Conservation (phyloP, 768 basidiomycete genomes). For the Agrocybe chaxingu region DNA sequence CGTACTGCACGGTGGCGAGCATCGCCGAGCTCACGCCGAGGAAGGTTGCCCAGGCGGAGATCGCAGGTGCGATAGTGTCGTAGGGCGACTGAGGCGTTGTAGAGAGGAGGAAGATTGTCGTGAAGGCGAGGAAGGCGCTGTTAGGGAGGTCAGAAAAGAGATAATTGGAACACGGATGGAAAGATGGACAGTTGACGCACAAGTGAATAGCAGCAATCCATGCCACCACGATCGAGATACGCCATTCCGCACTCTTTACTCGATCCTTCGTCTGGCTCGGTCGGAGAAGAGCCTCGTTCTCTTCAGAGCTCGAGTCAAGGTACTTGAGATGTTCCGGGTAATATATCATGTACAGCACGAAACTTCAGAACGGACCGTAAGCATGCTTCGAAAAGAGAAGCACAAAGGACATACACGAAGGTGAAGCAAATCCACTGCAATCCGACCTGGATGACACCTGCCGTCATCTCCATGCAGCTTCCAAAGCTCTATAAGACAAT, state of each 20-base stretch:
- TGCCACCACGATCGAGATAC: constrained; percentile 69
- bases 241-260: constrained; percentile 68
- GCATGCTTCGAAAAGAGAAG: not conserved
- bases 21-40: constrained; percentile 79
- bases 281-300: constrained; percentile 24
- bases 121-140: constrained; percentile 54
- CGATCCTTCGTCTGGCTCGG: constrained; percentile 42
- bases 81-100: constrained; percentile 33
- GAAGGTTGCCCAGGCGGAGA: constrained; percentile 73
- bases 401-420: constrained; percentile 60
- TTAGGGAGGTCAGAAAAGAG: not conserved
- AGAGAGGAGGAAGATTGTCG: constrained; percentile 60
- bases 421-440: constrained; percentile 85
- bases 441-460: constrained; percentile 79
- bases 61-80: constrained; percentile 27
- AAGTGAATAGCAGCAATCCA: constrained; percentile 72
- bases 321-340: constrained; percentile 87
- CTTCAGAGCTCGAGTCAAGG: constrained; percentile 16
- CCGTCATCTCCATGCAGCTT: constrained; percentile 73
- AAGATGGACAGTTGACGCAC: constrained; percentile 40
- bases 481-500: constrained; percentile 52
- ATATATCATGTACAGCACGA: constrained; percentile 89
- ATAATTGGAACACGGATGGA: not conserved
- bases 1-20: constrained; percentile 82
- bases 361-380: constrained; percentile 37